Conservation (phyloP, 495 filamentous ascomycete genomes). For the Bombardia bombarda region DNA sequence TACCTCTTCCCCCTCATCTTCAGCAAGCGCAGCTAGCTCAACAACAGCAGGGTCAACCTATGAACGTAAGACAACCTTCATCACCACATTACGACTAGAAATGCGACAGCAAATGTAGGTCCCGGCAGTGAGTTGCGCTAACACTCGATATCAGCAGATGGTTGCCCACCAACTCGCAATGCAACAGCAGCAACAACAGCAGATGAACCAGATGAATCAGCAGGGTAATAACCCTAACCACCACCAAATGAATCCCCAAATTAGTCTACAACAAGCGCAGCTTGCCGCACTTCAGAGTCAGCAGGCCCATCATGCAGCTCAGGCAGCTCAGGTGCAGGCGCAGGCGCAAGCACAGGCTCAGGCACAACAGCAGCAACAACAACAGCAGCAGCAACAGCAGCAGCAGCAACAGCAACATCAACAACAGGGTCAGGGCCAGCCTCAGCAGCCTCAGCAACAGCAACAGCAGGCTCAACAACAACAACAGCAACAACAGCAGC, state of each 20-base stretch:
- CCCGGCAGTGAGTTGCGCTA: no score
- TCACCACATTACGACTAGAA: background rate
- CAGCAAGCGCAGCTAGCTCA: constrained; percentile 28
- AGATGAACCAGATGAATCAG: constrained; percentile 36
- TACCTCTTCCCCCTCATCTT: constrained; percentile 21
- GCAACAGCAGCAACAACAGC: constrained; percentile 34
- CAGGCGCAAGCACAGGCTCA: constrained; percentile 2
- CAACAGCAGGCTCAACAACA: constrained; percentile 28
- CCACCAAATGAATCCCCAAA: constrained; percentile 31
- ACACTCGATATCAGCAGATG: constrained; percentile 9
- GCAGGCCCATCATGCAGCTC: constrained; percentile 29
- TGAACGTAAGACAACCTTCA: constrained; percentile 26
- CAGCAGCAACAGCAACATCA: constrained; percentile 37
- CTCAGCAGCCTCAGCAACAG: constrained; percentile 26
- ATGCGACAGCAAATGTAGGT: background rate
- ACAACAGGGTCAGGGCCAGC: constrained; percentile 39
- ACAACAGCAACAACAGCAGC: constrained; percentile 29
- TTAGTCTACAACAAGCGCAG: constrained; percentile 31
- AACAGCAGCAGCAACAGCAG: constrained; percentile 34
- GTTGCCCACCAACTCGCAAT: constrained; percentile 21
- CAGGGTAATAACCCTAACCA: constrained; percentile 33
- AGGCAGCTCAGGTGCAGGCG: constrained; percentile 11
- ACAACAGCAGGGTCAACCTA: constrained; percentile 33
- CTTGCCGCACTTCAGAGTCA: constrained; percentile 30
- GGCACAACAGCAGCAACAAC: constrained; percentile 44